Evolutionary conservation across 108 stramenopile species (phyloP).

Genomic region (Conticribra guillardii): DNA sequence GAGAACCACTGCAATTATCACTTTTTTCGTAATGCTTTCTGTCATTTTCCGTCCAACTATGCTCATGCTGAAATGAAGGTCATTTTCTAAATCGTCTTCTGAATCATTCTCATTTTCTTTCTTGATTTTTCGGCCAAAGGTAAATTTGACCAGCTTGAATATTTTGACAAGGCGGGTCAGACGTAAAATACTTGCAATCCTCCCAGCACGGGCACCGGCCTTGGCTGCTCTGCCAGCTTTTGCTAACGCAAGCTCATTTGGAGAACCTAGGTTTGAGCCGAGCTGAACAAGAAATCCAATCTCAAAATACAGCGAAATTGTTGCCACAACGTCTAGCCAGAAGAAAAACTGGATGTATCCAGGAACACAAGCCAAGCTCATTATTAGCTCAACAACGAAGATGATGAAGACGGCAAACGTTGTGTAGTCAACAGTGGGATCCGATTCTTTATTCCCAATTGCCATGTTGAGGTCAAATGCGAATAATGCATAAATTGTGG

Average conservation of each 20-base stretch:
- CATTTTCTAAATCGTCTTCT: constrained; percentile 44
- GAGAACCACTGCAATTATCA: constrained; percentile 41
- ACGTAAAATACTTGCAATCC: constrained; percentile 47
- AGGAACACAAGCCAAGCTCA: constrained; percentile 32
- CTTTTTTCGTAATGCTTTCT: constrained; percentile 54
- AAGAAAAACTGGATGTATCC: constrained; percentile 59
- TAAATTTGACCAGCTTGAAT: constrained; percentile 53
- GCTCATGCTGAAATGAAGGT: constrained; percentile 50
- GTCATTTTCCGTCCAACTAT: constrained; percentile 61
- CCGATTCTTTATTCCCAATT: constrained; percentile 35
- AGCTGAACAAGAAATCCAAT: constrained; percentile 33
- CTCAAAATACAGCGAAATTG: constrained; percentile 45
- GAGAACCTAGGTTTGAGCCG: constrained; percentile 7
- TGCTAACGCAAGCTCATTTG: constrained; percentile 38
- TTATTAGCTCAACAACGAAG: constrained; percentile 47
- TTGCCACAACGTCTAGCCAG: constrained; percentile 52
- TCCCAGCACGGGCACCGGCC: constrained; percentile 49
- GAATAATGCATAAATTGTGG: constrained; percentile 51
- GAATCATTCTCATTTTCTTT: too few species aligned
- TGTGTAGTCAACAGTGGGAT: constrained; percentile 20
- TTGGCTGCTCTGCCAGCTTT: constrained; percentile 55
- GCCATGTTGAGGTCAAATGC: constrained; percentile 51
- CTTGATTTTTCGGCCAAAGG: too few species aligned
- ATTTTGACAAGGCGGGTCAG: constrained; percentile 53
- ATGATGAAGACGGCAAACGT: constrained; percentile 40